phyloP scores from a whole-genome alignment of 331 rosid species.

The Stylosanthes scabra region DNA sequence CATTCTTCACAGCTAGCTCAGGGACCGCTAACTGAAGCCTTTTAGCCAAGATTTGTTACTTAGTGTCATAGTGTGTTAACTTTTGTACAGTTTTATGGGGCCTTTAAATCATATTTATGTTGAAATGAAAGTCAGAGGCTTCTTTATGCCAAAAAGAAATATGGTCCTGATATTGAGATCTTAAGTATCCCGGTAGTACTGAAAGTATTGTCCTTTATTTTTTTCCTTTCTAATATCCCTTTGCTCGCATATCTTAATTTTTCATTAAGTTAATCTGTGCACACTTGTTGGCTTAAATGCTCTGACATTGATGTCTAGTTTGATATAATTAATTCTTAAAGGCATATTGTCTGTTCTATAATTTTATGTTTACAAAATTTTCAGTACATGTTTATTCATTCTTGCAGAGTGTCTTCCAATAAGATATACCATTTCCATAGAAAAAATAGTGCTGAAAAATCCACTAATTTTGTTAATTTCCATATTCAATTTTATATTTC shows the following conservation, averaged over 20 bases:
- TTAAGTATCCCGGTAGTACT: conserved; percentile 6
- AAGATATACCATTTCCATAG: not conserved
- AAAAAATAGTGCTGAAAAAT: not conserved
- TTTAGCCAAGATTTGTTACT: conserved; percentile 11
- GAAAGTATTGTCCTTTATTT: not conserved
- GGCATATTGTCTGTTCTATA: not conserved
- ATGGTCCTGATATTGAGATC: conserved; percentile 10
- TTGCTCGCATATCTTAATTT: not conserved
- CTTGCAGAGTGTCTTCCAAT: conserved; percentile 5
- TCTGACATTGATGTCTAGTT: conserved; percentile 23
- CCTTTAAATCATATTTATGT: conserved; percentile 13
- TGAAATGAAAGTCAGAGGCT: conserved; percentile 18
- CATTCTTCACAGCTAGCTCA: not conserved
- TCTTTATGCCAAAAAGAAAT: not conserved
- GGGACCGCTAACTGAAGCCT: not conserved
- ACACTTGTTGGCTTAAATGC: not conserved
- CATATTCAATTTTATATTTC: conserved; percentile 11
- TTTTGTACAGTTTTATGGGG: not conserved
- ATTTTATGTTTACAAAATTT: not conserved
- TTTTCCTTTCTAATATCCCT: not conserved
- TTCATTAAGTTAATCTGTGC: conserved; percentile 12
- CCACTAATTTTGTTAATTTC: conserved; percentile 2
- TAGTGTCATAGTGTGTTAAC: not conserved
- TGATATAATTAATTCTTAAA: conserved; percentile 10
- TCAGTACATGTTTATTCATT: not conserved